A percentile compares a stretch with the other conserved stretches of the same genome.
These are phyloP conservation scores for Cyclostephanos tholiformis DNA, from an alignment of 108 stramenopile species.

Conservation along the genomic window DNA sequence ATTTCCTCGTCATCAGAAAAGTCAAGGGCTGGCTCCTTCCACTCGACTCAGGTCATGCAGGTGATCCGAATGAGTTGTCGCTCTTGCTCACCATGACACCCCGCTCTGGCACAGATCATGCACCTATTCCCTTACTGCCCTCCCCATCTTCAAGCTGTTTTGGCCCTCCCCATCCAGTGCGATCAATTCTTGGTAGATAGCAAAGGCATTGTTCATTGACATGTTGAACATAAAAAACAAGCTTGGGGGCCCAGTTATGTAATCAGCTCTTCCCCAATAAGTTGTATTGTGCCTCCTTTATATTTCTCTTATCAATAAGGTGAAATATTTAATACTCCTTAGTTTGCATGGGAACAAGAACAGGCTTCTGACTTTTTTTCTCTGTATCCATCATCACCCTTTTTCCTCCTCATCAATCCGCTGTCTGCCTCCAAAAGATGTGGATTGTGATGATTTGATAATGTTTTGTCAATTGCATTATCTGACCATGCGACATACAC, in stretches of 20 bases:
- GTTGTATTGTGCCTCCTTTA: slow-evolving; percentile 7
- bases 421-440: no score
- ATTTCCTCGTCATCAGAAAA: no score
- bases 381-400: slow-evolving; percentile 4
- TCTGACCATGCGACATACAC: no score
- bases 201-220: slow-evolving; percentile 7
- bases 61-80: no score
- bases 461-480: no score
- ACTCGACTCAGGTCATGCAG: no score
- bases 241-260: slow-evolving; percentile 3
- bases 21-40: no score
- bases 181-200: slow-evolving; percentile 2
- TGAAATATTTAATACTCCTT: slow-evolving; percentile 21
- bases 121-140: slow-evolving; percentile 1
- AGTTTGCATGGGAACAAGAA: slow-evolving; percentile 10
- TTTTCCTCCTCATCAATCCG: no score
- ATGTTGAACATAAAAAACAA: slow-evolving; percentile 11
- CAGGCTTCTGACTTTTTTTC: background rate
- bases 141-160: background rate
- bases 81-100: background rate
- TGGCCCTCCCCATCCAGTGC: background rate
- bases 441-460: no score
- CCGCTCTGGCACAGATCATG: no score
- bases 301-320: slow-evolving; percentile 9
- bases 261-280: background rate